phyloP scores from a whole-genome alignment of 192 early-diverging fungal genomes.

The Phlyctochytrium planicorne region DNA sequence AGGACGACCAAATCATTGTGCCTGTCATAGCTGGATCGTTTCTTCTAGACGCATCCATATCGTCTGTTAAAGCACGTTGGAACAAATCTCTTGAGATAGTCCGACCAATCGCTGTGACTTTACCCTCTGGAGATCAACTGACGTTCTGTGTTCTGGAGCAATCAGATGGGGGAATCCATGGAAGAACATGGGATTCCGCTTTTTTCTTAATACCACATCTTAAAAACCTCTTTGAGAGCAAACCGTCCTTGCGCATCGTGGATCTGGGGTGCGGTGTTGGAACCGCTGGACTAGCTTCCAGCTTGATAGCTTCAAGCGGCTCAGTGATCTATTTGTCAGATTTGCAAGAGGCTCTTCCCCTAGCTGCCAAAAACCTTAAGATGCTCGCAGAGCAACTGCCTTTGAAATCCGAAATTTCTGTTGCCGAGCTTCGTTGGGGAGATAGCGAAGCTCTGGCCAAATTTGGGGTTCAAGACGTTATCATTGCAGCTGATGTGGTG shows the following conservation, averaged over 20 bases:
- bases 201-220: constrained; percentile 6
- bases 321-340: constrained; percentile 6
- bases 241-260: constrained; percentile 1
- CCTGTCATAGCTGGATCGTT: constrained; percentile 15
- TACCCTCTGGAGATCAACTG: neutral
- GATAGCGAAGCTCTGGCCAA: neutral
- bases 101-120: neutral
- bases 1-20: constrained; percentile 4
- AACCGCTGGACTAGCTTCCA: constrained; percentile 8
- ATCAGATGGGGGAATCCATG: constrained; percentile 21
- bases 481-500: constrained; percentile 26
- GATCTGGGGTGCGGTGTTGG: constrained; percentile 27
- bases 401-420: neutral
- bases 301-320: neutral
- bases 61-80: too few relatives aligned
- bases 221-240: neutral
- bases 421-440: constrained; percentile 11
- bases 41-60: too few relatives aligned
- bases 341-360: constrained; percentile 13
- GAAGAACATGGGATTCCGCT: constrained; percentile 20
- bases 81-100: neutral
- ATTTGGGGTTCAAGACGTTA: constrained; percentile 16
- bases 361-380: constrained; percentile 5
- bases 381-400: neutral
- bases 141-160: constrained; percentile 4